Evolutionary conservation across 208 protist genomes (phyloP), one percentile per base, ranked within the genome.

Genomic region (Wallacemonas rigidus): DNA sequence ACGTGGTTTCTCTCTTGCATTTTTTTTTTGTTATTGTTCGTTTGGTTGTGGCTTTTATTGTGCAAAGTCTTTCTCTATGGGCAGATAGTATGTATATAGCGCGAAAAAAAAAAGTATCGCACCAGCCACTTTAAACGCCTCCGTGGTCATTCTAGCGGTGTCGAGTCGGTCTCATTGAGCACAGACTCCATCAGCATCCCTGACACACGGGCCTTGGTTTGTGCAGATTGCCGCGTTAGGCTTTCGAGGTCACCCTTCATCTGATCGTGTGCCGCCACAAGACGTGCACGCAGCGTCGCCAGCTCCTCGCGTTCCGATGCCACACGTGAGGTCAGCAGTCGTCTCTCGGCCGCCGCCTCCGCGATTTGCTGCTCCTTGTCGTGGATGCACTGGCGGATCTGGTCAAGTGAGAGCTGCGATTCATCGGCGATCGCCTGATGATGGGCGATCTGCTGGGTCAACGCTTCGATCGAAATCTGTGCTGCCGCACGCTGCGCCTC

Each of bases 371-470:
- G 47, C 15, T 35, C 26, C 40, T 63, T 67, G 36, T 58, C 54
- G 15, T 58, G 60, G 9, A 44, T 36, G 36, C 5, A 5, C 48
- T 67, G 57, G n/a, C 55, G 73, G 54, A 79, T 7, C 53, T 45
- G 53, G n/a, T 57, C 60, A 17, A 81, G 69, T 60, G 71, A 26
- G 5, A 39, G 51, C 9, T 65, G 45, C 26, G 69, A 68, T 38
- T 41, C 50, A 40, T 62, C 50, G n/a, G 67, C 61, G 14, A 38
- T 26, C 50, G 58, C 60, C 58, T 76, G 43, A 38, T 67, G 56
- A 47, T 79, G 48, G 5, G n/a, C 44, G 48, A 74, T 72, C 69
- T 78, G 51, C 38, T 45, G 53, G 62, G 77, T 63, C 12, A 80
- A 69, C 55, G 53, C 40, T 1, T 41, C 56, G 26, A 64, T 55